A percentile compares a stretch with the other conserved stretches of the same genome.
These are phyloP conservation scores for Scheffersomyces lignosus DNA, from an alignment of 805 yeast genomes.

Conservation along the genomic window DNA sequence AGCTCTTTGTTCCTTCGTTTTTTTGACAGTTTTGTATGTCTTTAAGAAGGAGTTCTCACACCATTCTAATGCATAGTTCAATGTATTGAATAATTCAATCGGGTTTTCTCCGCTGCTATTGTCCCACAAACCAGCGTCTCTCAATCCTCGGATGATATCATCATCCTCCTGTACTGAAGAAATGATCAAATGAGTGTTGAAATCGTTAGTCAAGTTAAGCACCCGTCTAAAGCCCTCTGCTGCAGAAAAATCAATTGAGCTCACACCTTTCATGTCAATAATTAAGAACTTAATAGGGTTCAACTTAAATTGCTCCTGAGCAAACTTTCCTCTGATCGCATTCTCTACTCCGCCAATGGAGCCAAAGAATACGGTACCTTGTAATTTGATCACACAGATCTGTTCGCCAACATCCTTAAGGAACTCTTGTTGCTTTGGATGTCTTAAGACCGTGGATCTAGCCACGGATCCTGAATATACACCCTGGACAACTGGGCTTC, in stretches of 20 bases:
- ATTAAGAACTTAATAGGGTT: constrained; percentile 78
- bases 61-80: constrained; percentile 93
- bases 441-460: constrained; percentile 88
- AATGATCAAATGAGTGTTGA: constrained; percentile 68
- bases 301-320: constrained; percentile 45
- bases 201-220: constrained; percentile 70
- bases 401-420: constrained; percentile 85
- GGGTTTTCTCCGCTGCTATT: constrained; percentile 29
- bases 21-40: constrained; percentile 47
- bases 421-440: constrained; percentile 84
- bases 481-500: constrained; percentile 77
- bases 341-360: constrained; percentile 90
- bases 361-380: constrained; percentile 91
- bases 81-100: constrained; percentile 68
- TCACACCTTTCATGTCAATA: constrained; percentile 81
- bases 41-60: constrained; percentile 88
- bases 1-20: constrained; percentile 16
- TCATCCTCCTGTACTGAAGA: constrained; percentile 74
- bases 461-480: constrained; percentile 86
- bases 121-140: constrained; percentile 81
- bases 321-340: constrained; percentile 65
- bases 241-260: constrained; percentile 86
- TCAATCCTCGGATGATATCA: constrained; percentile 65
- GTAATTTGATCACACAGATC: constrained; percentile 80
- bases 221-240: constrained; percentile 93